Conservation (phyloP, 345 rosid species). For the Diplotaxis tenuifolia region DNA sequence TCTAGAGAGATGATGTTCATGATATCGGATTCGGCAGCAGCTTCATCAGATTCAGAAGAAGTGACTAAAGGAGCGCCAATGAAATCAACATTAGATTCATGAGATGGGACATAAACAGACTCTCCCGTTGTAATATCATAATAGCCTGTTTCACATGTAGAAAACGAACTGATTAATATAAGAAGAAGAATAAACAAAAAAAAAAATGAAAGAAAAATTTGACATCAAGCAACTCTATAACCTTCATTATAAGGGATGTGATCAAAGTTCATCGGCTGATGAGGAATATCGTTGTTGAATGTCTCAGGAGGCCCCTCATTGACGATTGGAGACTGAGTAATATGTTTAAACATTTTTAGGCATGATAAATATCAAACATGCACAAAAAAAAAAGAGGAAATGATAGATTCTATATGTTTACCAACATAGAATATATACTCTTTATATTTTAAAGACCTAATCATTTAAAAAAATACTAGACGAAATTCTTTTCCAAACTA, state of each 20-base stretch:
- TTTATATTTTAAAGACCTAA: background rate
- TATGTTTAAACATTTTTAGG: background rate
- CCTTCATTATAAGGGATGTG: conserved; percentile 9
- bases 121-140: conserved; percentile 14
- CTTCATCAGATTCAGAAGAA: background rate
- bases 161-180: background rate
- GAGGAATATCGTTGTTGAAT: background rate
- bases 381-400: background rate
- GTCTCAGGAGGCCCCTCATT: background rate
- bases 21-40: background rate
- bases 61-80: background rate
- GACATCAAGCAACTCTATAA: background rate
- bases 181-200: background rate
- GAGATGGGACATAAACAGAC: conserved; percentile 8
- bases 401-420: background rate
- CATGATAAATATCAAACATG: background rate
- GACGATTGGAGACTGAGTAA: background rate
- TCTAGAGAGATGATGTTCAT: conserved; percentile 8
- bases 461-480: background rate
- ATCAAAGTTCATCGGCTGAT: background rate
- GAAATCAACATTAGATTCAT: conserved; percentile 22
- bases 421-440: background rate
- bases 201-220: background rate
- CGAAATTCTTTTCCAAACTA: background rate
- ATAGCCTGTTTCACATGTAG: background rate